phyloP scores from a whole-genome alignment of 2,329 filamentous ascomycete species.

The Fusarium multiceps region DNA sequence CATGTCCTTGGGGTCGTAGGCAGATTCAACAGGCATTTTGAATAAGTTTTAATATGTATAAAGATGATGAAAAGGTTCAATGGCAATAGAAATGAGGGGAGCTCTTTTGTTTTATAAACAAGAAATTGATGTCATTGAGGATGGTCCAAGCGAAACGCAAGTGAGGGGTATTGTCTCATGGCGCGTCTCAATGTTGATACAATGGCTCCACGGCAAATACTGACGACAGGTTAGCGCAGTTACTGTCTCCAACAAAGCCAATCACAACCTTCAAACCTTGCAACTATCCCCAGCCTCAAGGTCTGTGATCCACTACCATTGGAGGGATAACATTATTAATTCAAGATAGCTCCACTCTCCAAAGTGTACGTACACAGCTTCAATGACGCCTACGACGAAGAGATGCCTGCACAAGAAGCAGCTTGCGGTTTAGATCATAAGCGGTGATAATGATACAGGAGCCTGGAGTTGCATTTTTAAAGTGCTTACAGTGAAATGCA shows the following conservation, averaged over 20 bases:
- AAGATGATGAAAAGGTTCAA: background rate
- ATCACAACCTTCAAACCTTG: background rate
- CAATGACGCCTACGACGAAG: slow-evolving; percentile 18
- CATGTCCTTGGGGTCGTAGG: slow-evolving; percentile 46
- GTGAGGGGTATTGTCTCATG: slow-evolving; percentile 19
- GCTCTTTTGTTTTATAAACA: slow-evolving; percentile 1
- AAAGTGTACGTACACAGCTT: slow-evolving; percentile 1
- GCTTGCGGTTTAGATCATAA: background rate
- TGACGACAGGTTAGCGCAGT: slow-evolving; percentile 27
- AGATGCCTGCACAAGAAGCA: background rate
- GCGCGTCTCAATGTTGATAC: slow-evolving; percentile 3
- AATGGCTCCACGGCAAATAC: slow-evolving; percentile 23
- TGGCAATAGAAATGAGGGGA: background rate
- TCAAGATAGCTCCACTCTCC: slow-evolving; percentile 8
- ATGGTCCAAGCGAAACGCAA: slow-evolving; percentile 20
- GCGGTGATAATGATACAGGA: background rate
- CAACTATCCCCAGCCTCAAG: background rate
- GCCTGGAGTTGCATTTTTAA: background rate
- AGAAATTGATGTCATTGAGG: slow-evolving; percentile 23
- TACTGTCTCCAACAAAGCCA: background rate
- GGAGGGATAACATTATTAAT: slow-evolving; percentile 27
- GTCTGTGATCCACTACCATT: background rate
- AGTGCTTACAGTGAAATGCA: slow-evolving; percentile 2
- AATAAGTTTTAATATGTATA: background rate
- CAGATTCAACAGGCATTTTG: slow-evolving; percentile 40